Evolutionary conservation across 345 rosid genomes (phyloP).

Genomic region (Geranium rotundifolium): DNA sequence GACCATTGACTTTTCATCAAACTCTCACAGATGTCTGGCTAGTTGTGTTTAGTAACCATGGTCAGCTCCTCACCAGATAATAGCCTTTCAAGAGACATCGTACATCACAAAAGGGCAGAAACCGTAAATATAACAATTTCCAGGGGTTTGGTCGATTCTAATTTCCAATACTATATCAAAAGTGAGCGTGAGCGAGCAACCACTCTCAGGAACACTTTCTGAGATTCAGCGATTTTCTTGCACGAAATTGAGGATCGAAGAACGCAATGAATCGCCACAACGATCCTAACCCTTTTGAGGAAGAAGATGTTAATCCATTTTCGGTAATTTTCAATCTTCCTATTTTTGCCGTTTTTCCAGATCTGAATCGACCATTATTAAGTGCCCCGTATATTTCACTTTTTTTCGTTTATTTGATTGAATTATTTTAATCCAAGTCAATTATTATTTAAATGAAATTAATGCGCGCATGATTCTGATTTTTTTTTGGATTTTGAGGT

Average conservation of each 20-base stretch:
- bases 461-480: too few relatives aligned
- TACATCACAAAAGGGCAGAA: not conserved
- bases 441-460: too few relatives aligned
- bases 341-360: conserved; percentile 9
- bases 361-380: conserved; percentile 11
- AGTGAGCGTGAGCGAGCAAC: too few relatives aligned
- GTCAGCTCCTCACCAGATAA: not conserved
- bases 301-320: conserved; percentile 91
- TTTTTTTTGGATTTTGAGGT: too few relatives aligned
- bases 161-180: not conserved
- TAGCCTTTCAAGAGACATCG: not conserved
- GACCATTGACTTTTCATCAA: not conserved
- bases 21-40: not conserved
- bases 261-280: conserved; percentile 60
- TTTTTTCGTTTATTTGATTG: too few relatives aligned
- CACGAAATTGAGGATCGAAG: conserved; percentile 25
- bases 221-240: conserved; percentile 1
- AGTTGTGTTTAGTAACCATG: not conserved
- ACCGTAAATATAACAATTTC: not conserved
- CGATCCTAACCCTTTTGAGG: conserved; percentile 93
- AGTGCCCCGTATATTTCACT: too few relatives aligned
- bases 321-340: conserved; percentile 37
- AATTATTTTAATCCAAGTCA: too few relatives aligned
- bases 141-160: not conserved
- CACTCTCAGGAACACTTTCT: not conserved